These are phyloP conservation scores for Dryas octopetala DNA, from an alignment of 306 rosid species.

Conservation along the genomic window DNA sequence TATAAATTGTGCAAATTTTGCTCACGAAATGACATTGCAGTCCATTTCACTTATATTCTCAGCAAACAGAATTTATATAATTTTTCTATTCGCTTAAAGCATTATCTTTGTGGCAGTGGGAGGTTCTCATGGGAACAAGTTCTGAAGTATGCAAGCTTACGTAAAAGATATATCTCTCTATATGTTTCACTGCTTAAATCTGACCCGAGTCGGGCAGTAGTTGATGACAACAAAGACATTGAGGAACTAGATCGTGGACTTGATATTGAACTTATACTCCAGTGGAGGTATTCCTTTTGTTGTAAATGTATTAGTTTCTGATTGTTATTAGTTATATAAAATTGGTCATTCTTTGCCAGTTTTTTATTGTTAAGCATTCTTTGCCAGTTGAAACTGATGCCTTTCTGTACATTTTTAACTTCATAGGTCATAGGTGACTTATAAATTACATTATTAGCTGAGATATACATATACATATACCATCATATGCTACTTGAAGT, in stretches of 20 bases:
- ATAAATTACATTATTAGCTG: too few relatives aligned
- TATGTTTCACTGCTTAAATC: constrained; percentile 88
- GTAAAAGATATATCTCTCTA: constrained; percentile 75
- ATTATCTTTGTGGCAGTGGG: constrained; percentile 65
- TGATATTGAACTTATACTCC: constrained; percentile 86
- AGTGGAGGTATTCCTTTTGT: constrained; percentile 74
- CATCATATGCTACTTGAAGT: too few relatives aligned
- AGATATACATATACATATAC: too few relatives aligned
- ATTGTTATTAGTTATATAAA: background rate
- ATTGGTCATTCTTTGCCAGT: background rate
- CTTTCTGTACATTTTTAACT: background rate
- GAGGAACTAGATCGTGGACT: constrained; percentile 86
- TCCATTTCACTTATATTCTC: background rate
- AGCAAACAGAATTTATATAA: background rate
- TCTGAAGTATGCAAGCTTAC: constrained; percentile 76
- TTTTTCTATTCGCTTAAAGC: constrained; percentile 19
- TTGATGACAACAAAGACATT: constrained; percentile 69
- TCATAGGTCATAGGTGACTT: background rate
- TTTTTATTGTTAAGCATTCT: background rate
- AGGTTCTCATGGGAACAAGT: constrained; percentile 95
- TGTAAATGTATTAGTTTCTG: constrained; percentile 13
- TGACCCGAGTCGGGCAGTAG: constrained; percentile 66
- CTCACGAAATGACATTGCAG: background rate
- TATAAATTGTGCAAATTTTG: background rate
- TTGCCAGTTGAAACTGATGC: background rate